These are phyloP conservation scores for Solanum bulbocastanum DNA, from an alignment of 257 asterid genomes.

Conservation along the genomic window DNA sequence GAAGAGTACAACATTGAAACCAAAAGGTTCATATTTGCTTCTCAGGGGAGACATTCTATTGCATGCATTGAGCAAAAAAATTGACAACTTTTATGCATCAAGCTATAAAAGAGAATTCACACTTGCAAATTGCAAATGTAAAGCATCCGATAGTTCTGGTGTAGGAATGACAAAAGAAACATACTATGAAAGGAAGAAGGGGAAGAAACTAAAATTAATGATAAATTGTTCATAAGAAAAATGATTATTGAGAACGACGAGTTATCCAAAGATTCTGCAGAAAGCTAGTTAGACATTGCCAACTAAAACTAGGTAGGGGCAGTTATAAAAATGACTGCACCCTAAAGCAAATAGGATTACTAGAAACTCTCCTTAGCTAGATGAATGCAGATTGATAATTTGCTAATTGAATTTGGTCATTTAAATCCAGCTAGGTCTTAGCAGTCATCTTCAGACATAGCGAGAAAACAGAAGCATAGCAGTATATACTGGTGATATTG, in stretches of 20 bases:
- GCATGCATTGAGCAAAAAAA: not conserved
- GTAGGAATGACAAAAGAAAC: not conserved
- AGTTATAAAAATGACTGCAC: not conserved
- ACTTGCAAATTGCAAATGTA: not conserved
- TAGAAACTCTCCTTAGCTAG: not conserved
- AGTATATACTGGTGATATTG: not conserved
- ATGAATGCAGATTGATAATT: not conserved
- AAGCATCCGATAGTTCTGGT: not conserved
- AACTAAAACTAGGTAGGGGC: not conserved
- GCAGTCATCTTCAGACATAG: not conserved
- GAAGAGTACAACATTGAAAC: not conserved
- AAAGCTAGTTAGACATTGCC: not conserved
- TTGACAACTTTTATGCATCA: not conserved
- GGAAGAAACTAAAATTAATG: no score
- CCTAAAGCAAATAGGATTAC: not conserved
- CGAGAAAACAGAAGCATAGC: not conserved
- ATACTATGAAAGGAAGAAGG: not conserved
- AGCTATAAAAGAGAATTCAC: not conserved
- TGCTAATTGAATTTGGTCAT: not conserved
- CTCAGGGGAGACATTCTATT: not conserved
- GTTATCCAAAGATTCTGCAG: not conserved
- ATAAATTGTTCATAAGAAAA: not conserved
- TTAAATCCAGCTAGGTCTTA: not conserved
- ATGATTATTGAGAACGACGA: not conserved
- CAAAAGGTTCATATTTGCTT: not conserved